A percentile compares a stretch with the other conserved stretches of the same genome.
Conservation (phyloP, 2,329 filamentous ascomycete species). For the Diaporthe caulivora region DNA sequence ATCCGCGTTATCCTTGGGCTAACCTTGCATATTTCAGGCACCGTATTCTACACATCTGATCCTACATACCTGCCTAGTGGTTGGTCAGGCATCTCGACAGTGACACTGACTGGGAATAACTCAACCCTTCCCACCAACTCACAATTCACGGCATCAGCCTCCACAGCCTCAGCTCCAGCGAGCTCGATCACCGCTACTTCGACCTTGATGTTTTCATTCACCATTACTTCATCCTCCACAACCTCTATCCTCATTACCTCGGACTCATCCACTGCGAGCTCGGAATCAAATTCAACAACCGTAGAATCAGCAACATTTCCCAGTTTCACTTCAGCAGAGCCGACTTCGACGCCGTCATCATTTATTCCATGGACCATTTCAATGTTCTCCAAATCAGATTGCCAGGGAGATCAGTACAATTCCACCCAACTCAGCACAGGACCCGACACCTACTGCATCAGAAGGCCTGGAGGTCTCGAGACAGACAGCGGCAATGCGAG, state of each 20-base stretch:
- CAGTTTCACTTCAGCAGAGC: not conserved
- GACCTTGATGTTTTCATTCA: too few species aligned
- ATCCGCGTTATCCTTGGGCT: too few species aligned
- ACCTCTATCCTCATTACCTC: too few species aligned
- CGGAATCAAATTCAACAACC: too few species aligned
- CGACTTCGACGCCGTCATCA: not conserved
- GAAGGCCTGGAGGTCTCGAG: not conserved
- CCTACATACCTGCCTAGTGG: not conserved
- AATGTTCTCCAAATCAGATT: not conserved
- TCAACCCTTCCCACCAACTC: not conserved
- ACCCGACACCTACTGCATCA: not conserved
- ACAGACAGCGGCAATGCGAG: not conserved
- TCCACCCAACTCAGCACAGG: not conserved
- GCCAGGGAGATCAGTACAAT: not conserved
- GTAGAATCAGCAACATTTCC: not conserved
- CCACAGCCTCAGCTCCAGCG: not conserved
- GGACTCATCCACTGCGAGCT: too few species aligned
- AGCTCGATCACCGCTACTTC: too few species aligned
- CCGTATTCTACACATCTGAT: not conserved
- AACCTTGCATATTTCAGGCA: not conserved
- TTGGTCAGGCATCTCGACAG: slow-evolving; percentile 4
- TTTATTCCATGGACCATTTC: not conserved
- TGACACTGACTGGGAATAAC: not conserved
- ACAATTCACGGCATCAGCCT: not conserved
- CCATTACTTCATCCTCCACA: too few species aligned